These are phyloP conservation scores for Suhomyces faveliae DNA, from an alignment of 805 yeast genomes.

Conservation along the genomic window DNA sequence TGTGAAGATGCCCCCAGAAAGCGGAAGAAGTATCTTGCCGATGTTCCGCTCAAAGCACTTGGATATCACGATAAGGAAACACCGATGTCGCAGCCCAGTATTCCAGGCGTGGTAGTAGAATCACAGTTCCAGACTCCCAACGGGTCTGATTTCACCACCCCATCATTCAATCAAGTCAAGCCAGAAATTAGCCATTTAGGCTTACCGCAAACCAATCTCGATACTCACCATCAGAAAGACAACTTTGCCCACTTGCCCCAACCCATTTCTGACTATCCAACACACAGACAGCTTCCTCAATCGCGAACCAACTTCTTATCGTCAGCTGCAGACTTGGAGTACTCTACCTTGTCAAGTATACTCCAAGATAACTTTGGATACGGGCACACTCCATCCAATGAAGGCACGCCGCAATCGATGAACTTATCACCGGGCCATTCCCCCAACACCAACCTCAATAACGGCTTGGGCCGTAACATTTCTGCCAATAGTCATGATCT, in stretches of 20 bases:
- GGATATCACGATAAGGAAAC: neutral
- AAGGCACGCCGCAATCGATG: constrained; percentile 38
- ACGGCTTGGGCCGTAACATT: neutral
- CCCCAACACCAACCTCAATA: constrained; percentile 18
- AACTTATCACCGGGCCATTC: constrained; percentile 37
- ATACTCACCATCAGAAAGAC: neutral
- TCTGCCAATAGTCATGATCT: neutral
- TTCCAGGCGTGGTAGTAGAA: neutral
- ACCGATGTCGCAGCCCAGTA: neutral
- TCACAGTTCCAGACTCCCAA: neutral
- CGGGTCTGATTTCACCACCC: neutral
- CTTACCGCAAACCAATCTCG: neutral
- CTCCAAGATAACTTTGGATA: constrained; percentile 47
- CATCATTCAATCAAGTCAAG: neutral
- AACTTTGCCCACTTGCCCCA: neutral
- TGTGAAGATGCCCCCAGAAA: constrained; percentile 92
- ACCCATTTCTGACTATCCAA: neutral
- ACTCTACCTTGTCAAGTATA: constrained; percentile 65
- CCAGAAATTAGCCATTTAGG: neutral
- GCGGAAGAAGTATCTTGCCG: constrained; percentile 74
- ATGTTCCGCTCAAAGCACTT: constrained; percentile 40
- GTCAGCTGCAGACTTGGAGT: constrained; percentile 71
- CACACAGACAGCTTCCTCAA: neutral
- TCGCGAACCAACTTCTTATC: constrained; percentile 55
- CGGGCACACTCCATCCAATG: constrained; percentile 30